Conservation (phyloP, 306 rosid genomes). For the Gleditsia sinensis region DNA sequence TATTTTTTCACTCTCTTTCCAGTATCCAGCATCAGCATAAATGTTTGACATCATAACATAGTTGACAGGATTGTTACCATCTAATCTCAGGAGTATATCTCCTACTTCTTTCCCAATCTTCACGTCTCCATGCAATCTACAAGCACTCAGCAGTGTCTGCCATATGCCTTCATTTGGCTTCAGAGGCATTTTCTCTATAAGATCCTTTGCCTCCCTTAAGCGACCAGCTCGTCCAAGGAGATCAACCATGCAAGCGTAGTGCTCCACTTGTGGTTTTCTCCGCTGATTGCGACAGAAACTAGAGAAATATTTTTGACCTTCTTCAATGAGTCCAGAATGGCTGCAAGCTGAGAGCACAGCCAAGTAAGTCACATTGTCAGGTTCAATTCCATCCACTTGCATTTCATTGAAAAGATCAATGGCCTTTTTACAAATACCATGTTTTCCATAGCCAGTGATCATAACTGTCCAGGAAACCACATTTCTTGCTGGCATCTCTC, state of each 20-base stretch:
- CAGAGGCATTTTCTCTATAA: conserved; percentile 58
- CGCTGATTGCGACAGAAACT: conserved; percentile 37
- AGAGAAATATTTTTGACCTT: conserved; percentile 59
- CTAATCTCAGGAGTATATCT: conserved; percentile 49
- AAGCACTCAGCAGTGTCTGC: conserved; percentile 64
- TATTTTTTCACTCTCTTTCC: conserved; percentile 64
- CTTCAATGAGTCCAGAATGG: conserved; percentile 59
- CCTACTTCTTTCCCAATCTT: conserved; percentile 63
- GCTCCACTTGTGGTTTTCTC: conserved; percentile 52
- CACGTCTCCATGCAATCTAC: conserved; percentile 63
- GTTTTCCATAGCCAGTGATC: conserved; percentile 74
- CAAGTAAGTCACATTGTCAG: conserved; percentile 58
- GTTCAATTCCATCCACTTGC: conserved; percentile 48
- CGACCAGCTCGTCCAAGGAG: conserved; percentile 65
- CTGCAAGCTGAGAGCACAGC: conserved; percentile 75
- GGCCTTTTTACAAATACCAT: conserved; percentile 60
- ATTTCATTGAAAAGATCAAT: conserved; percentile 49
- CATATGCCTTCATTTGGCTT: conserved; percentile 64
- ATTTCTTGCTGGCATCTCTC: conserved; percentile 45
- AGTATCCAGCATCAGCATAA: conserved; percentile 58
- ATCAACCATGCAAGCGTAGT: conserved; percentile 72
- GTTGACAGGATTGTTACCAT: conserved; percentile 54
- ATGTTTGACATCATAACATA: conserved; percentile 68
- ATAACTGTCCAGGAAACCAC: conserved; percentile 70
- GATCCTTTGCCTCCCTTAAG: conserved; percentile 56